Evolutionary conservation across 2,329 filamentous ascomycete genomes (phyloP), one percentile per base, ranked within the genome.

Genomic region (Alternaria ventricosa): DNA sequence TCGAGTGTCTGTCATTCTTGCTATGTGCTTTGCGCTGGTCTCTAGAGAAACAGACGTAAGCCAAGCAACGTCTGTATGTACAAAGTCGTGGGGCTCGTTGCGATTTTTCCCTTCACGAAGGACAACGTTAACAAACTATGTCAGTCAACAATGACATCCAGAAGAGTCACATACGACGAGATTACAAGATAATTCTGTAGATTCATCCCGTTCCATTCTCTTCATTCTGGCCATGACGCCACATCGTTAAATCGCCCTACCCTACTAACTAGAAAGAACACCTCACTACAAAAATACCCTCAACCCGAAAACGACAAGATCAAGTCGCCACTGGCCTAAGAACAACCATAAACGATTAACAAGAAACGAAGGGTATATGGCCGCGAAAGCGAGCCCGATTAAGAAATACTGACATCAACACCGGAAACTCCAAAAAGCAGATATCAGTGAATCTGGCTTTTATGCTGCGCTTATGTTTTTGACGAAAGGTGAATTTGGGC

Each of bases 351-450:
- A 53, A 53, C 1, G 5, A 53, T 44, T 44, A 28, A 58, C 36
- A 44, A 59, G 30, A 61, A 57, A 50, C 25, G 33, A 56, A 55
- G 51, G 51, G 51, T 60, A 60, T 49, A 60, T 55, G 41, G 41
- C 53, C 25, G 41, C 53, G 36, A 55, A 55, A 46, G 53, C 36
- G 25, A 28, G 53, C 49, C 18, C 7, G 7, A 12, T 15, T 15
- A 23, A 15, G 22, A 51, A 51, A 6, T 28, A 33, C 36, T 6
- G 18, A 13, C 5, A 30, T 12, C 11, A 56, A 56, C 25, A 28
- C 41, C 25, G 6, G 11, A 20, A 46, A 28, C 25, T 56, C 41
- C 36, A 13, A 41, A 56, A 56, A 46, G 25, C 23, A 56, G 41
- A 56, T n/a, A 7, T 22, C 9, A 5, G 5, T 12, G 10, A 8